Conservation (phyloP, 2,329 filamentous ascomycete species). For the Cladosporium sp. region DNA sequence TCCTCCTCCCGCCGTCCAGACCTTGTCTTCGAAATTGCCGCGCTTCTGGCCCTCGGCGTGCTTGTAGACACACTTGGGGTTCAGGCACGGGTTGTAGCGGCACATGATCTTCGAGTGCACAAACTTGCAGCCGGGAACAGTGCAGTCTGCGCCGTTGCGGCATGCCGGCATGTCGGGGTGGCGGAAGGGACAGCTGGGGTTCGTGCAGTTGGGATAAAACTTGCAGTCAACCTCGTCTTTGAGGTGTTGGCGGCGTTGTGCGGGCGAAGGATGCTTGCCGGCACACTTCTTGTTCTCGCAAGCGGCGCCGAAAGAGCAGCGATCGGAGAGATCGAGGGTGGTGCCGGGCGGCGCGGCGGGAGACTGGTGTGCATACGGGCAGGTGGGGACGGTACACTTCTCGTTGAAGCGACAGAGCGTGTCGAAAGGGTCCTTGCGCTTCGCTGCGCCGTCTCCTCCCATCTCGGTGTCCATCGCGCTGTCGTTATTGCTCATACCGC, state of each 20-base stretch:
- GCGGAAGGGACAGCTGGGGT: conserved; percentile 78
- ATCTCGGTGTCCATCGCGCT: conserved; percentile 25
- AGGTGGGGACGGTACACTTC: conserved; percentile 79
- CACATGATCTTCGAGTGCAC: conserved; percentile 79
- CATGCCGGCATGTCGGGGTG: conserved; percentile 83
- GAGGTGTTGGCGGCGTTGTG: conserved; percentile 66
- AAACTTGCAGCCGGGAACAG: conserved; percentile 75
- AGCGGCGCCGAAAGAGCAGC: conserved; percentile 77
- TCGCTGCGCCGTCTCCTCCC: conserved; percentile 10
- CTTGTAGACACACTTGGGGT: conserved; percentile 80
- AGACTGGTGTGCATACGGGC: conserved; percentile 90
- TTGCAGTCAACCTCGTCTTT: conserved; percentile 80
- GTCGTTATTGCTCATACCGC: conserved; percentile 13
- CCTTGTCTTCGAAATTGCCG: conserved; percentile 78
- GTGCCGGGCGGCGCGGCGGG: conserved; percentile 75
- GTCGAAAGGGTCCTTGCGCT: conserved; percentile 44
- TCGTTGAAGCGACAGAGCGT: conserved; percentile 86
- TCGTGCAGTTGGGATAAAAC: conserved; percentile 87
- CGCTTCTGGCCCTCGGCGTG: conserved; percentile 84
- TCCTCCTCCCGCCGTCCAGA: conserved; percentile 64
- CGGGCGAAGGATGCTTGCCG: conserved; percentile 85
- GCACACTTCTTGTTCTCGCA: conserved; percentile 97
- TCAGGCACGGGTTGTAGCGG: conserved; percentile 86
- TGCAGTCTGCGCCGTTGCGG: conserved; percentile 85
- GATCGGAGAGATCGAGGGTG: conserved; percentile 70